A percentile compares a stretch with the other conserved stretches of the same genome.
Conservation (phyloP, 495 filamentous ascomycete genomes). For the Talaromyces trachyspermus region DNA sequence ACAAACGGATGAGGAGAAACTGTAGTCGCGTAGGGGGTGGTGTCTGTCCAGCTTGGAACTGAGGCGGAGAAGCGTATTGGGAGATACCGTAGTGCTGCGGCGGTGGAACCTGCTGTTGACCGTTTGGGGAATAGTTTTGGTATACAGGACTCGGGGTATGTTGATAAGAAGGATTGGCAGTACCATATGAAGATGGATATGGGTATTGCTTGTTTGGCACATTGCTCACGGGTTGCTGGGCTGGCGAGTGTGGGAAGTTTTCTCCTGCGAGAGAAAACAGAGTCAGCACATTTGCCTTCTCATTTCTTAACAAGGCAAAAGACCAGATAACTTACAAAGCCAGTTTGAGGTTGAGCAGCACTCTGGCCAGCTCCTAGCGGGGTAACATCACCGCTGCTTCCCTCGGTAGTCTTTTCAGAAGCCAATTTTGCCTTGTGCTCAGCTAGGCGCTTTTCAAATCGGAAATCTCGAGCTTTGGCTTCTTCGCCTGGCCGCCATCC, state of each 20-base stretch:
- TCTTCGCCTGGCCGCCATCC: conserved; percentile 55
- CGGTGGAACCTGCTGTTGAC: conserved; percentile 25
- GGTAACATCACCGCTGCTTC: conserved; percentile 54
- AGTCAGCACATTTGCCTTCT: conserved; percentile 13
- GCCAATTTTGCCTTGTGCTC: conserved; percentile 68
- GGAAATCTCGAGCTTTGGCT: conserved; percentile 67
- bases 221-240: conserved; percentile 17
- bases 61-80: conserved; percentile 30
- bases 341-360: conserved; percentile 42
- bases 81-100: conserved; percentile 9
- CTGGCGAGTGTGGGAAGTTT: conserved; percentile 23
- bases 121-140: conserved; percentile 27
- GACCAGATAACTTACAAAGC: conserved; percentile 42
- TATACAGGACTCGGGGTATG: conserved; percentile 37
- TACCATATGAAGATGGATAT: conserved; percentile 32
- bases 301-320: too few relatives aligned
- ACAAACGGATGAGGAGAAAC: conserved; percentile 27
- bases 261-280: conserved; percentile 13
- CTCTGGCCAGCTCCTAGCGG: conserved; percentile 45
- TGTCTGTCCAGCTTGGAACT: conserved; percentile 26
- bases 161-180: conserved; percentile 31
- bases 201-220: conserved; percentile 19
- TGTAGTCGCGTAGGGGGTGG: conserved; percentile 22
- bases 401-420: conserved; percentile 47
- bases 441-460: conserved; percentile 77